A percentile compares a stretch with the other conserved stretches of the same genome.
Conservation (phyloP, 495 filamentous ascomycete genomes). For the Lophiostoma macrostomum region DNA sequence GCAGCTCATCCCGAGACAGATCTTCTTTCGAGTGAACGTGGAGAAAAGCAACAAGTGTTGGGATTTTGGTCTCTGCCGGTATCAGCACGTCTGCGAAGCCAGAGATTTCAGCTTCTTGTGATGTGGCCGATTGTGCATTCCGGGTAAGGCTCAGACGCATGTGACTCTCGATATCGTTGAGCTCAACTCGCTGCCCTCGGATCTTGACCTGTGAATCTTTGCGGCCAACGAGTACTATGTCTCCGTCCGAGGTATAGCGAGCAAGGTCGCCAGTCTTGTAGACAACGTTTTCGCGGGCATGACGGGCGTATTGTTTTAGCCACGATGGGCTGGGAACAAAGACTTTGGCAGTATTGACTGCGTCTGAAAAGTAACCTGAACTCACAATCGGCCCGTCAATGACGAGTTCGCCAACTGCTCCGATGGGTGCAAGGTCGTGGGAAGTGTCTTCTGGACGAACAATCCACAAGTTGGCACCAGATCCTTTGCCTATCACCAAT, state of each 20-base stretch:
- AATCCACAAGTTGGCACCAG: slow-evolving; percentile 29
- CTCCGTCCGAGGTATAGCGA: slow-evolving; percentile 40
- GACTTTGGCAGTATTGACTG: slow-evolving; percentile 33
- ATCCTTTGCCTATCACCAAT: too few relatives aligned
- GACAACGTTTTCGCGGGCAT: slow-evolving; percentile 34
- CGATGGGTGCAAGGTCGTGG: slow-evolving; percentile 43
- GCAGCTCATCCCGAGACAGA: too few relatives aligned
- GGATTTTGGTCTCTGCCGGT: slow-evolving; percentile 9
- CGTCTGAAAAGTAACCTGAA: slow-evolving; percentile 40
- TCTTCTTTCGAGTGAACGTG: too few relatives aligned
- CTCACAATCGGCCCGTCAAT: slow-evolving; percentile 47
- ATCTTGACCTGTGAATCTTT: slow-evolving; percentile 51
- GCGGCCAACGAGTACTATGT: slow-evolving; percentile 42
- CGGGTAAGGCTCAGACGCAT: slow-evolving; percentile 36
- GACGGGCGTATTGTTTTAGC: background rate
- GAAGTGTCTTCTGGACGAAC: slow-evolving; percentile 43
- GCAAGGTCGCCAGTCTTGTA: slow-evolving; percentile 47
- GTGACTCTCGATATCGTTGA: slow-evolving; percentile 28
- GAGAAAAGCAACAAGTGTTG: slow-evolving; percentile 15
- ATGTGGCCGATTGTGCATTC: slow-evolving; percentile 43
- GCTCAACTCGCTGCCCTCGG: slow-evolving; percentile 44
- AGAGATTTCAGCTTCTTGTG: slow-evolving; percentile 22
- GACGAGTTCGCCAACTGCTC: slow-evolving; percentile 49
- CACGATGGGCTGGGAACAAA: slow-evolving; percentile 35
- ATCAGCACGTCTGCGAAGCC: slow-evolving; percentile 11